phyloP scores from a whole-genome alignment of 441 rosid genomes.

The Erodium texanum region DNA sequence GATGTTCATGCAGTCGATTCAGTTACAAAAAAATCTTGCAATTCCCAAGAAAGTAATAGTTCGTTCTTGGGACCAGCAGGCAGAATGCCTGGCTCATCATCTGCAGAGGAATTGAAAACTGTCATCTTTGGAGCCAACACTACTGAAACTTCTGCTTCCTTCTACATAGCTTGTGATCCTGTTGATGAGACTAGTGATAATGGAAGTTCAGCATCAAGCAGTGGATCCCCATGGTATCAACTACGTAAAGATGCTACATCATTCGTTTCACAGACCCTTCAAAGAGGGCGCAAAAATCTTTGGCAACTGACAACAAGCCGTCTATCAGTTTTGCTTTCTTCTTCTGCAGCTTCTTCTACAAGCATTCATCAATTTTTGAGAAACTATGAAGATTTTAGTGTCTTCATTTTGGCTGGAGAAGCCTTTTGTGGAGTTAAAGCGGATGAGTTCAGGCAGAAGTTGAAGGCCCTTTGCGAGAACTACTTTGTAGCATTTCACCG shows the following conservation, averaged over 20 bases:
- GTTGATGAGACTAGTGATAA: conserved; percentile 41
- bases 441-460: conserved; percentile 82
- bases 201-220: conserved; percentile 47
- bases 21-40: conserved; percentile 28
- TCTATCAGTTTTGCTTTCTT: conserved; percentile 83
- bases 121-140: conserved; percentile 23
- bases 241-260: conserved; percentile 83
- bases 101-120: conserved; percentile 29
- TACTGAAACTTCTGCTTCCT: conserved; percentile 25
- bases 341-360: conserved; percentile 67
- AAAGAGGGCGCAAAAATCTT: conserved; percentile 83
- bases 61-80: conserved; percentile 31
- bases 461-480: conserved; percentile 80
- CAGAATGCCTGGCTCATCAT: conserved; percentile 26
- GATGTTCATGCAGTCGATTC: conserved; percentile 36
- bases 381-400: conserved; percentile 76
- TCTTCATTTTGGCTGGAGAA: conserved; percentile 93
- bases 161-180: conserved; percentile 24
- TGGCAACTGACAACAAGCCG: conserved; percentile 98
- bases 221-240: conserved; percentile 87
- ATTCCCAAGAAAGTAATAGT: conserved; percentile 30
- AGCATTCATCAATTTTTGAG: conserved; percentile 94
- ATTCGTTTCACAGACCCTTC: conserved; percentile 83
- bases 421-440: conserved; percentile 93
- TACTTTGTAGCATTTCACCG: conserved; percentile 81